Evolutionary conservation across 371 early-diverging fungal genomes (phyloP), one percentile per base, ranked within the genome.

Genomic region (Gilbertella persicaria): DNA sequence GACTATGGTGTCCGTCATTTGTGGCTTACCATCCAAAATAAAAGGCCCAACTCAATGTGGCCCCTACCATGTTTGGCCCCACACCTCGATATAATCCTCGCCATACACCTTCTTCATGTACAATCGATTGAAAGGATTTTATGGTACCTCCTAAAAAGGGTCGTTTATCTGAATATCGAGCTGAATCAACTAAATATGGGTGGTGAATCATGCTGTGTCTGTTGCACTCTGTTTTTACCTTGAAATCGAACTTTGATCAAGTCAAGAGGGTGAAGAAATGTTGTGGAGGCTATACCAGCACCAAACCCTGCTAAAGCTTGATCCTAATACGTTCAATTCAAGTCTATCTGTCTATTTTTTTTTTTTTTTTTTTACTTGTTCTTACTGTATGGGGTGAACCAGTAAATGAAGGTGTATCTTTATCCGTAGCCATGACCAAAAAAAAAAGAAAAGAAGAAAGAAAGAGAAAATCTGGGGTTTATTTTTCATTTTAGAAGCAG

Each of bases 41-140:
- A 36, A 98, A 75, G 0, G 95, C 97, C 97, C 98, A 98, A 39
- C 92, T 91, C 13, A 88, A 67, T 8, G 93, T 88, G n/a, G 96
- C 86, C 1, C 97, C 98, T 4, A 90, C 91, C 53, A 96, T 81
- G 55, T 94, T 98, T 33, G 98, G 89, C 3, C 86, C 56, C 2
- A 98, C 68, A 10, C 97, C 98, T 25, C 94, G 82, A 64, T 98
- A 98, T 12, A 98, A 77, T 4, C 95, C 95, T 4, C 79, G 69
- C 36, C 82, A 62, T 14, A 71, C 38, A 23, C 87, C 86, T 66
- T 82, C 84, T 9, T 73, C 72, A 19, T 49, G 58, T 7, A 84
- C 52, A 37, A 89, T 85, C 14, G 71, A 54, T 16, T 76, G 75
- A 13, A 88, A 80, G 16, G 87, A 77, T 39, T 80, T 76, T 36